phyloP scores from a whole-genome alignment of 345 rosid genomes.

The Conringia planisiliqua region DNA sequence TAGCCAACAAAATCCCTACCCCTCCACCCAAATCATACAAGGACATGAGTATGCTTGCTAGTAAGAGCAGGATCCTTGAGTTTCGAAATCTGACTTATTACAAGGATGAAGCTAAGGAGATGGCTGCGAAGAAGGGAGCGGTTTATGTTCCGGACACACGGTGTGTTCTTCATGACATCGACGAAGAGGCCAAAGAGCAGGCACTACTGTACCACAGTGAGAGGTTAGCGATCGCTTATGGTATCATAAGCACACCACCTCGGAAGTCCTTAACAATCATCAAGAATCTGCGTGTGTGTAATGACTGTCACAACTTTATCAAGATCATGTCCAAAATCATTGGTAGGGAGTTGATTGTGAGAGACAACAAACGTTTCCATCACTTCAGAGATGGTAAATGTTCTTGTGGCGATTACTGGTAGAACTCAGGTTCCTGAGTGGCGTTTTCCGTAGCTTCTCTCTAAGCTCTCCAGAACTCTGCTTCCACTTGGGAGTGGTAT shows the following conservation, averaged over 20 bases:
- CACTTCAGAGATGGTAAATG: slow-evolving; percentile 48
- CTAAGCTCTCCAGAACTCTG: not conserved
- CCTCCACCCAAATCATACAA: slow-evolving; percentile 54
- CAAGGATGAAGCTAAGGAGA: slow-evolving; percentile 58
- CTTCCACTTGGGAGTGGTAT: not conserved
- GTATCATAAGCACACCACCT: slow-evolving; percentile 63
- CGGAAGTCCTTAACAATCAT: slow-evolving; percentile 56
- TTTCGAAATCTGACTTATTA: slow-evolving; percentile 49
- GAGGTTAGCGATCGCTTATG: slow-evolving; percentile 63
- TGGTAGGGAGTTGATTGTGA: slow-evolving; percentile 63
- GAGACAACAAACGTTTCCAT: slow-evolving; percentile 68
- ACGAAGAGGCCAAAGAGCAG: slow-evolving; percentile 72
- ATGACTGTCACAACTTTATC: slow-evolving; percentile 66
- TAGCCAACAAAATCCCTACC: slow-evolving; percentile 42
- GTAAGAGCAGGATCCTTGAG: slow-evolving; percentile 49
- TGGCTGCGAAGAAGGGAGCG: slow-evolving; percentile 43
- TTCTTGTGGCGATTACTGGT: slow-evolving; percentile 54
- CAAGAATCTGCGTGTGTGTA: slow-evolving; percentile 64
- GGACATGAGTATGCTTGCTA: slow-evolving; percentile 58
- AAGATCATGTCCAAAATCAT: slow-evolving; percentile 65
- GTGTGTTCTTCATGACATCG: slow-evolving; percentile 65
- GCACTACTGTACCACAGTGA: slow-evolving; percentile 64
- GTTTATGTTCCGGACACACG: slow-evolving; percentile 62
- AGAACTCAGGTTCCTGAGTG: not conserved
- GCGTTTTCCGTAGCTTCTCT: not conserved